Base-by-base conservation (phyloP, 306 rosid species). In the Prunus davidiana region DNA sequence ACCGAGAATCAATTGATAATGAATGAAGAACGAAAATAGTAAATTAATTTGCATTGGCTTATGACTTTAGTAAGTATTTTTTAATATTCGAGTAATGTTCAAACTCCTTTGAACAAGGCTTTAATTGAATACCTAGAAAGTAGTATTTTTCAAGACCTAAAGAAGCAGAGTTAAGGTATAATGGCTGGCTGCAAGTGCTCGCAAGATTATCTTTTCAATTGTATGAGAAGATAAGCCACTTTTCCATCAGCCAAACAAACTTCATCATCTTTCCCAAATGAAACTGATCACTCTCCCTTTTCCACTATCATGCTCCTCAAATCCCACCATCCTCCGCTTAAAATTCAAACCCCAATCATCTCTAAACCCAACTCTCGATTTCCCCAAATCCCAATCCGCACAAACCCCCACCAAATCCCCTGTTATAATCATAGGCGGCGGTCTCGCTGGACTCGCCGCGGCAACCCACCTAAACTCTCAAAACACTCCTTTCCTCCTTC, bases 381-480 rank as follows among this genome's bases (percentile, higher is more conserved):
- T 68, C 14, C 69, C 34, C 20, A 73, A 60, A 73, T 5, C 86
- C 77, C 82, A 67, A 76, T 38, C 83, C 73, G 69, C 77, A 27
- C 64, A 78, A 11, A 24, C 28, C 55, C 78, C 72, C 30, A 76
- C 69, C 27, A 72, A 47, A 25, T 68, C 46, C 50, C 80, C 89
- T 24, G 97, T 84, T 69, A 58, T 90, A 13, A 63, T 95, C 79
- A 63, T 95, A 22, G 92, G 97, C n/a, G 96, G 89, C 6, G 97
- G 98, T 43, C 97, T 95, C 2, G 88, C 97, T 0, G 97, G 98
- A 70, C 71, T 95, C 1, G 92, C 98, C 15, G 91, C 93, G 6
- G 97, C 97, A 47, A 86, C 82, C 52, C 93, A 90, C 55, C 97
- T 95, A 79, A 75, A 81, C 77, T 81, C 93, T 74, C 65, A 69